Evolutionary conservation across 768 basidiomycete genomes (phyloP).

Genomic region (Russula ochroleuca): DNA sequence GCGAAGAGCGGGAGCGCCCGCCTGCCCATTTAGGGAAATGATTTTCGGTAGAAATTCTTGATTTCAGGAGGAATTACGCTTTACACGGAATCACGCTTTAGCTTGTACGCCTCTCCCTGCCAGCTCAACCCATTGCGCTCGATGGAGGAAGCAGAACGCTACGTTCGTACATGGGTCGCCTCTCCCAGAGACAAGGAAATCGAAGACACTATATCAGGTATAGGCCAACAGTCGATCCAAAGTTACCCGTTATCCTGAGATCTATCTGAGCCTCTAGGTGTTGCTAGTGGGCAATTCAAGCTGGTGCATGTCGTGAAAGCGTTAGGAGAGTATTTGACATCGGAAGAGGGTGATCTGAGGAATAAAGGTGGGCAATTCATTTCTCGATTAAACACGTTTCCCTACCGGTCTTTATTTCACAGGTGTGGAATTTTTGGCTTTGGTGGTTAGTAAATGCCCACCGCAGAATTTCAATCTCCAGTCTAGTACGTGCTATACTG

Average conservation of each 20-base stretch:
- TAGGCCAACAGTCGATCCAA: not conserved
- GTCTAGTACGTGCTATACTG: slow-evolving; percentile 53
- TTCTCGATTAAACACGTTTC: not conserved
- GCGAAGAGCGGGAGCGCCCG: slow-evolving; percentile 11
- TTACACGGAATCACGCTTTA: no score
- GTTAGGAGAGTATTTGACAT: slow-evolving; percentile 82
- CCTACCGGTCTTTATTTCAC: not conserved
- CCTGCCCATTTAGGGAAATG: not conserved
- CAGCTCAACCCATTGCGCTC: not conserved
- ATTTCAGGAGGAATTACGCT: no score
- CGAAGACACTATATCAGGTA: slow-evolving; percentile 31
- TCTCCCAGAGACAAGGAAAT: slow-evolving; percentile 31
- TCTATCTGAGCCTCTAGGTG: slow-evolving; percentile 36
- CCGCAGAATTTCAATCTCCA: slow-evolving; percentile 67
- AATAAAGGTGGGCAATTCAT: slow-evolving; percentile 57
- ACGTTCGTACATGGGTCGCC: slow-evolving; percentile 33
- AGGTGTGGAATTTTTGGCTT: slow-evolving; percentile 85
- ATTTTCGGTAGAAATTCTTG: not conserved
- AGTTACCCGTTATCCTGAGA: slow-evolving; percentile 9
- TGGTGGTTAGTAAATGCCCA: slow-evolving; percentile 60
- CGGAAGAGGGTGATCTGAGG: slow-evolving; percentile 74
- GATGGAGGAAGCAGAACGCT: slow-evolving; percentile 33
- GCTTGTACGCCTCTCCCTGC: not conserved
- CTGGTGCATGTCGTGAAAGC: slow-evolving; percentile 80
- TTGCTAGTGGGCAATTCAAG: slow-evolving; percentile 52